Evolutionary conservation across 116 monocot genomes (phyloP).

Genomic region (Papilionanthe hybrid): DNA sequence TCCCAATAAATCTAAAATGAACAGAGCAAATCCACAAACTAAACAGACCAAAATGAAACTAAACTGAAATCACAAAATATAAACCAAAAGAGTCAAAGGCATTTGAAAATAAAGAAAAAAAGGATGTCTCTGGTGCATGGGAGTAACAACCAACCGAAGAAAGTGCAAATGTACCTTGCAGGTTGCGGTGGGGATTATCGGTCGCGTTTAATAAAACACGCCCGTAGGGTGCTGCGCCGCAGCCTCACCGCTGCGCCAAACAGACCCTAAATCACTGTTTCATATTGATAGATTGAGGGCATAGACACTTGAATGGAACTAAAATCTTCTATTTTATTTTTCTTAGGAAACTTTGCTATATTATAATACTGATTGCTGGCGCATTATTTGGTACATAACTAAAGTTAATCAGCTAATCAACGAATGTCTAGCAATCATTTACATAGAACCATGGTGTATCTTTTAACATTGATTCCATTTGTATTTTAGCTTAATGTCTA

Average conservation of each 20-base stretch:
- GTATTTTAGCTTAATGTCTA: neutral
- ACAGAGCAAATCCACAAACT: too few relatives aligned
- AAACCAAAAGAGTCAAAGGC: too few relatives aligned
- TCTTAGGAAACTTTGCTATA: neutral
- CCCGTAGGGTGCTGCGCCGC: too few relatives aligned
- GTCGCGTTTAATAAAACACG: neutral
- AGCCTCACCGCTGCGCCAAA: too few relatives aligned
- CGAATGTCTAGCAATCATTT: neutral
- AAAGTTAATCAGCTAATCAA: neutral
- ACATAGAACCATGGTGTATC: neutral
- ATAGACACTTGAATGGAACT: neutral
- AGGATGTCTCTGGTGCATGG: too few relatives aligned
- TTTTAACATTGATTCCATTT: neutral
- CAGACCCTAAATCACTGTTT: neutral
- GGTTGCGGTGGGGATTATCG: too few relatives aligned
- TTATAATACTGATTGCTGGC: neutral
- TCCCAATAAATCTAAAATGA: too few relatives aligned
- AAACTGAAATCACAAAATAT: too few relatives aligned
- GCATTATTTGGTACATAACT: neutral
- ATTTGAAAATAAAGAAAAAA: too few relatives aligned
- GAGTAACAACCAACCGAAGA: too few relatives aligned
- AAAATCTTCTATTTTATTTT: neutral
- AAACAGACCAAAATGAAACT: too few relatives aligned
- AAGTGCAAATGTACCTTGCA: too few relatives aligned
- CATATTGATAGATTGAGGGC: neutral